Base-by-base conservation (phyloP, 2,329 filamentous ascomycete species). In the Pseudophaeomoniella oleicola region DNA sequence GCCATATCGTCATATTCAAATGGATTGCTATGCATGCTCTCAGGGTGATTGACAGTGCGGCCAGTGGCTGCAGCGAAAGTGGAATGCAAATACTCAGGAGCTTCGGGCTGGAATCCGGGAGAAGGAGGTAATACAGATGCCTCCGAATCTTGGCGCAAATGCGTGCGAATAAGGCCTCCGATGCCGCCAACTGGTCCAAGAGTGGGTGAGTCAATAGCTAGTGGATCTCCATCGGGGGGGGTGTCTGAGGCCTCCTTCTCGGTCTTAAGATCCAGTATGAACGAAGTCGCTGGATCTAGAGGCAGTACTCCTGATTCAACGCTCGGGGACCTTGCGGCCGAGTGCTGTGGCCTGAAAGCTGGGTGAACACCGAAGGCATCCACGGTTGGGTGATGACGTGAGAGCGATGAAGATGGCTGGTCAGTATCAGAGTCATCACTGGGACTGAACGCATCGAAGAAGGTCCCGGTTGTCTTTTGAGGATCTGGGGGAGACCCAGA, bases 101-200 rank as follows among this genome's bases (percentile, higher is more conserved):
- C 5, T 18, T 41, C 33, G 15, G 12, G 38, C 31, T 29, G 19
- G 22, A 27, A 35, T n/a, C 42, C 58, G 30, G 55, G 60, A 6
- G 62, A 63, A 38, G 60, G 60, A 16, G 72, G 74, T 46, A 84
- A 85, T 16, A 90, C 67, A 1, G 88, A 96, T 11, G 75, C 71
- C 40, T 78, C 79, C 58, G 88, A 96, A 44, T 79, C 75, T 19
- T 75, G 75, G 35, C 90, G 76, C 30, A 96, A 62, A 62, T 96
- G 90, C 42, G 87, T 79, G 19, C 81, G 75, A 32, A 94, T 78
- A 64, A 94, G 72, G 2, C 81, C 81, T 49, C 79, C 88, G 12
- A 94, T 65, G 1, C 83, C 85, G 13, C 58, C 45, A 2, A 56
- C 58, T 0, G 81, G 78, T 2, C 81, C 81, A 4, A 94, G 61